phyloP scores from a whole-genome alignment of 345 rosid genomes.

The Brassica carinata region DNA sequence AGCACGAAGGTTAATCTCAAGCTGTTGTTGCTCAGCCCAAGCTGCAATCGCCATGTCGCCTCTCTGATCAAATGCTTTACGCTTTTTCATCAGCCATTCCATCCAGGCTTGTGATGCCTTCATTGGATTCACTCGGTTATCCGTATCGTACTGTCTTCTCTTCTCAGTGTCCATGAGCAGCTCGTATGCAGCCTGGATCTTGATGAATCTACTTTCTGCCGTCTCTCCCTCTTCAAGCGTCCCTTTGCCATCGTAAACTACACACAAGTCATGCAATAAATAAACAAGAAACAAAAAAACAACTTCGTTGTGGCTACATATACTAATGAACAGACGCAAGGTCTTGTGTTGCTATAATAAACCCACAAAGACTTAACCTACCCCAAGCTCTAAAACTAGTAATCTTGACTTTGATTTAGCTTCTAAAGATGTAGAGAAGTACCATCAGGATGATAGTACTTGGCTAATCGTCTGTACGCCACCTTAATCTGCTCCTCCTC shows the following conservation, averaged over 20 bases:
- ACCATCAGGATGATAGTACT: constrained; percentile 98
- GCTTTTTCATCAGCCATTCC: constrained; percentile 90
- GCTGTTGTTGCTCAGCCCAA: constrained; percentile 99
- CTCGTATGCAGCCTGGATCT: constrained; percentile 98
- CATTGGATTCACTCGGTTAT: constrained; percentile 85
- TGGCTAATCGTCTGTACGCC: constrained; percentile 88
- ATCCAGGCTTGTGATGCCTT: constrained; percentile 99
- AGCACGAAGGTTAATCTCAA: constrained; percentile 72
- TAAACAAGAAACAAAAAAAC: background rate
- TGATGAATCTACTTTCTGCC: constrained; percentile 93
- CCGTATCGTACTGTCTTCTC: constrained; percentile 74
- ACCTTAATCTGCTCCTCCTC: constrained; percentile 84
- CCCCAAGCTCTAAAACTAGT: background rate
- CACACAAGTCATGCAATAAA: background rate
- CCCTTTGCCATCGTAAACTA: constrained; percentile 93
- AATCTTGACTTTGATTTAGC: background rate
- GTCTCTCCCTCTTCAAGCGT: constrained; percentile 93
- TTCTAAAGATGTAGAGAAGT: constrained; percentile 19
- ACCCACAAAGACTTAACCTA: background rate
- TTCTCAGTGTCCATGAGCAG: constrained; percentile 78
- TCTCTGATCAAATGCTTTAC: constrained; percentile 93
- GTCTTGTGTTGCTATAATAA: background rate
- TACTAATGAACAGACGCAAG: background rate
- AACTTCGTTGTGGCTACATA: background rate
- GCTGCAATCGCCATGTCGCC: constrained; percentile 94